phyloP scores from a whole-genome alignment of 1,284 basidiomycete genomes.

The Entoloma clypeatum region DNA sequence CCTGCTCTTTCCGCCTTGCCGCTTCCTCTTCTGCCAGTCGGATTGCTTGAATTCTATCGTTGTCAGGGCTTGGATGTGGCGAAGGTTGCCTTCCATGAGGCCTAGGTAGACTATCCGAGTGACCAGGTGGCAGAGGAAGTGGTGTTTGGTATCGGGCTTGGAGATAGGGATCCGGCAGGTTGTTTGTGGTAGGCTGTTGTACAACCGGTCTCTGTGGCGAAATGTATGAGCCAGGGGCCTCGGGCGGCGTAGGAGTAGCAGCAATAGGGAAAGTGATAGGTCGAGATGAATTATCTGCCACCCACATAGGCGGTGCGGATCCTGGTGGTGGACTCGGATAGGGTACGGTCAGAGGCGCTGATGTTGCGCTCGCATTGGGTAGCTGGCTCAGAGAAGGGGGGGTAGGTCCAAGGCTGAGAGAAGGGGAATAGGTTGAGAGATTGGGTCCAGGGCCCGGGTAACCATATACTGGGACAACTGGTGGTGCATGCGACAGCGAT shows the following conservation, averaged over 20 bases:
- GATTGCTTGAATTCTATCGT: constrained; percentile 26
- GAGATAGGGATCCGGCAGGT: constrained; percentile 41
- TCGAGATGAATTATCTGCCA: constrained; percentile 3
- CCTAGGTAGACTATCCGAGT: constrained; percentile 12
- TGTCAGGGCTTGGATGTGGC: constrained; percentile 11
- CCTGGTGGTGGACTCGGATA: constrained; percentile 12
- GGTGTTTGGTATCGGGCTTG: constrained; percentile 44
- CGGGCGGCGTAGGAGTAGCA: constrained; percentile 16
- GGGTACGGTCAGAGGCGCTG: constrained; percentile 10
- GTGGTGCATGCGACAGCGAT: background rate
- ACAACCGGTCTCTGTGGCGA: constrained; percentile 9
- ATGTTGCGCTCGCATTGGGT: background rate
- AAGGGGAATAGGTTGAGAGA: constrained; percentile 7
- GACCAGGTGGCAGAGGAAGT: constrained; percentile 46
- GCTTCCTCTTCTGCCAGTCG: constrained; percentile 33
- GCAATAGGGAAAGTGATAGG: constrained; percentile 29
- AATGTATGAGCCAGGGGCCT: constrained; percentile 8
- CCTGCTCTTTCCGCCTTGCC: constrained; percentile 32
- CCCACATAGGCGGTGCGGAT: background rate
- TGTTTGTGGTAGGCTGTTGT: too few species aligned
- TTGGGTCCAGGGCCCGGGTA: constrained; percentile 4
- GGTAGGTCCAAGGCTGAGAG: too few species aligned
- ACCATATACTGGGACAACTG: background rate
- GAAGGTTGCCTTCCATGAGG: constrained; percentile 6
- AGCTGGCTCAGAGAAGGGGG: constrained; percentile 3